Evolutionary conservation across 1,139 yeast genomes (phyloP), one percentile per base, ranked within the genome.

Genomic region (Taphrina sp.): DNA sequence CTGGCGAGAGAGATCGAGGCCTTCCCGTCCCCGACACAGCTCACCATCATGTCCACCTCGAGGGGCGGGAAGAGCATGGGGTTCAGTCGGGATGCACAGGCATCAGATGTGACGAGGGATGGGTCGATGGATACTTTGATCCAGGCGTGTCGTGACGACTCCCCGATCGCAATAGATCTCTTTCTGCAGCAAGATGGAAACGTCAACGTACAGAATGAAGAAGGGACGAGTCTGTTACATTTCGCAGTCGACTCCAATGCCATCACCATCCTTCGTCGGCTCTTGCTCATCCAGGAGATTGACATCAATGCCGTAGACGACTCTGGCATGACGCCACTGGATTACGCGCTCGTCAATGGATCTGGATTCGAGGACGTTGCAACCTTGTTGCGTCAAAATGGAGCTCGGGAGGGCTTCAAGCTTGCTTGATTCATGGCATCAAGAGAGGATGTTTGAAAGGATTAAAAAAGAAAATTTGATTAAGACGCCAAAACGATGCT

Each of bases 181-280:
- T 49, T 23, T 19, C 31, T 42, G 3, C 5, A 28, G 8, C 4
- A 16, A 2, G 46, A 37, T 3, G 54, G 54, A n/a, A 33, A 39
- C 31, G 33, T 49, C 26, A 33, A 49, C 16, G 23, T 33, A 16
- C 20, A 39, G 33, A 49, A 41, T 3, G 31, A 31, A n/a, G 46
- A 49, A 24, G 54, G 54, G 20, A 29, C 54, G 14, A 49, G 31
- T 10, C 28, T 49, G 14, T 29, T 49, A 23, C 54, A 49, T 22
- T 49, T 49, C 34, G 54, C 54, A 10, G 54, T 33, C 8, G 54
- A 49, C 22, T 5, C 31, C 16, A 16, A 39, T 14, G 34, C 54
- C 20, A n/a, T 39, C 34, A 31, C 12, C 3, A 42, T 49, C 16
- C 34, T 49, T 20, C 12, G 39, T n/a, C n/a, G n/a, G n/a, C n/a